A percentile compares a stretch with the other conserved stretches of the same genome.
Conservation (phyloP, 2,329 filamentous ascomycete species). For the Colletotrichum acutatum region DNA sequence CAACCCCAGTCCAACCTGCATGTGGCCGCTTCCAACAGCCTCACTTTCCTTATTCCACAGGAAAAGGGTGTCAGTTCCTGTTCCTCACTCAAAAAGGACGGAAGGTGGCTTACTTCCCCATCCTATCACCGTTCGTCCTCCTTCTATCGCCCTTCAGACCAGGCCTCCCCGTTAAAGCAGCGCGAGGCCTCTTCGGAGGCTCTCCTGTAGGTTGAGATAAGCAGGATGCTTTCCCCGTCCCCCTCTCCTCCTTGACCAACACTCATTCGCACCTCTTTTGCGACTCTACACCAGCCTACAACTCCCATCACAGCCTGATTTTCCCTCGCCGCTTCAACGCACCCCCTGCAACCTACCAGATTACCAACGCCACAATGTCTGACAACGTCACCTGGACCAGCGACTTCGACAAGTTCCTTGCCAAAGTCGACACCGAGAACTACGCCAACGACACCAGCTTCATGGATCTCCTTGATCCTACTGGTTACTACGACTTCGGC, state of each 20-base stretch:
- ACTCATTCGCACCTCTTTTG: background rate
- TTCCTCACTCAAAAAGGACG: slow-evolving; percentile 30
- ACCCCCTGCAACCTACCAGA: background rate
- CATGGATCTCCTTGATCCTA: slow-evolving; percentile 18
- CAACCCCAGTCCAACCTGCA: background rate
- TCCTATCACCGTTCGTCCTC: slow-evolving; percentile 30
- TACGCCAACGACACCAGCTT: slow-evolving; percentile 24
- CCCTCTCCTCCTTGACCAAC: too few species aligned
- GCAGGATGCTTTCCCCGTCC: background rate
- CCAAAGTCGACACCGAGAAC: background rate
- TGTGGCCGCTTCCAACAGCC: background rate
- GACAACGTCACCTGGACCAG: slow-evolving; percentile 36
- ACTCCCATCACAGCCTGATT: slow-evolving; percentile 11
- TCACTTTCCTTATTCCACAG: background rate
- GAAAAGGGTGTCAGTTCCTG: background rate
- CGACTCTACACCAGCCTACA: background rate
- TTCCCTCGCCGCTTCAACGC: slow-evolving; percentile 38
- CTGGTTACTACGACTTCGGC: slow-evolving; percentile 32
- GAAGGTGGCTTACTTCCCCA: slow-evolving; percentile 21
- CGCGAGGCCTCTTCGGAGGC: background rate
- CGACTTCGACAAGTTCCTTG: slow-evolving; percentile 29
- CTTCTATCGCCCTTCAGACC: background rate
- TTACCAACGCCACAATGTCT: slow-evolving; percentile 40
- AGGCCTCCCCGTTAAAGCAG: slow-evolving; percentile 7
- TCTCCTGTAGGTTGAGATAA: background rate